Evolutionary conservation across 495 filamentous ascomycete species (phyloP).

Genomic region (Penicillium canescens): DNA sequence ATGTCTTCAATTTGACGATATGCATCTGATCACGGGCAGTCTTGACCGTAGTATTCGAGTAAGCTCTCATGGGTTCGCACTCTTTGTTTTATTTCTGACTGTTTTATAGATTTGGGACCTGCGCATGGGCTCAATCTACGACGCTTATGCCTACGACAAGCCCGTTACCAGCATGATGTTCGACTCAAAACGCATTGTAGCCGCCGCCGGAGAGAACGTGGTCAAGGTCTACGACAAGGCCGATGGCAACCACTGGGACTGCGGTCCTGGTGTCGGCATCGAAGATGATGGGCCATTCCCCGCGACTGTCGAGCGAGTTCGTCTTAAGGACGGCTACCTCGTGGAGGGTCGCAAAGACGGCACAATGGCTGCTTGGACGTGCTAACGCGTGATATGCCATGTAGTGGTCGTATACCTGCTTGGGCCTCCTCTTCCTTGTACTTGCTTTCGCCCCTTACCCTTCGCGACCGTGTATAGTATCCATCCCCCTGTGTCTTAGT

Average conservation of each 20-base stretch:
- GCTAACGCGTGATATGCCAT: slow-evolving; percentile 40
- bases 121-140: slow-evolving; percentile 90
- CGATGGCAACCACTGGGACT: slow-evolving; percentile 95
- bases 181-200: slow-evolving; percentile 85
- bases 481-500: slow-evolving; percentile 20
- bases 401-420: background rate
- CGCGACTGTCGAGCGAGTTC: slow-evolving; percentile 79
- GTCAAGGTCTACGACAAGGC: slow-evolving; percentile 98
- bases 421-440: slow-evolving; percentile 7
- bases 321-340: slow-evolving; percentile 92
- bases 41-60: slow-evolving; percentile 92
- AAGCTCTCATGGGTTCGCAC: slow-evolving; percentile 35
- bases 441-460: slow-evolving; percentile 8
- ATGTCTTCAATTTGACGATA: slow-evolving; percentile 93
- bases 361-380: slow-evolving; percentile 89
- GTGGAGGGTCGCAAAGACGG: slow-evolving; percentile 89
- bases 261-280: slow-evolving; percentile 73
- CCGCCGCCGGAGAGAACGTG: slow-evolving; percentile 86
- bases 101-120: slow-evolving; percentile 90
- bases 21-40: slow-evolving; percentile 93
- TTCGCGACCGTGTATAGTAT: slow-evolving; percentile 28
- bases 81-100: slow-evolving; percentile 12
- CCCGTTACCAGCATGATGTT: slow-evolving; percentile 98
- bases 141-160: slow-evolving; percentile 94
- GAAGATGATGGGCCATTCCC: slow-evolving; percentile 61